These are phyloP conservation scores for Tylopilus felleus DNA, from an alignment of 768 basidiomycete genomes.

Conservation along the genomic window DNA sequence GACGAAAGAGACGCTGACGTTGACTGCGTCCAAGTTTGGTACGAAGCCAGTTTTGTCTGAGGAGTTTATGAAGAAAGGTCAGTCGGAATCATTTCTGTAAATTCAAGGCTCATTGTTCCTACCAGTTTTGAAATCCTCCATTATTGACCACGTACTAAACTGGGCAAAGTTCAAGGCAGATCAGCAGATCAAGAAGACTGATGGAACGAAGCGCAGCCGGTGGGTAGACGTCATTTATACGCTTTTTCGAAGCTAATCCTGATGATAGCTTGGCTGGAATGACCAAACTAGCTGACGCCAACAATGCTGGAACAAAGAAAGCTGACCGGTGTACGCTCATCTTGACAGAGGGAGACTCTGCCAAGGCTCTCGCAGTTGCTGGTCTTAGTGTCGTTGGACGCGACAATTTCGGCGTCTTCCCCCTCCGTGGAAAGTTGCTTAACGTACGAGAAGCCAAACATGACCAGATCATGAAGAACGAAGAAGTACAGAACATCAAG, in stretches of 20 bases:
- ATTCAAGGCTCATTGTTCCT: constrained; percentile 3
- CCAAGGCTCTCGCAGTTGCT: constrained; percentile 93
- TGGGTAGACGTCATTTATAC: constrained; percentile 28
- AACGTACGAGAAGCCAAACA: constrained; percentile 97
- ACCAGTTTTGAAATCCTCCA: constrained; percentile 80
- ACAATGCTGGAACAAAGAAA: constrained; percentile 87
- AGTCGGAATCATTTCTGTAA: constrained; percentile 12
- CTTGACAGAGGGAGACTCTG: constrained; percentile 98
- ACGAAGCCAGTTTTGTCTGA: constrained; percentile 81
- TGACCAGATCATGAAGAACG: constrained; percentile 97
- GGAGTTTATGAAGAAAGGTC: constrained; percentile 96
- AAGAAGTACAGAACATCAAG: constrained; percentile 95
- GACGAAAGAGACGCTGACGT: constrained; percentile 93
- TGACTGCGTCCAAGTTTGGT: constrained; percentile 86
- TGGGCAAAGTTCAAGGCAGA: constrained; percentile 99
- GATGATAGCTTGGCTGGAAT: constrained; percentile 75
- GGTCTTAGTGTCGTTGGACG: constrained; percentile 94
- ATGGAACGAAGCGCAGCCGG: constrained; percentile 88
- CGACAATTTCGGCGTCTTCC: constrained; percentile 97
- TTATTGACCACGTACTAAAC: constrained; percentile 87
- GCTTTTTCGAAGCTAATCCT: background rate
- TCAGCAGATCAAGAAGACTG: constrained; percentile 93
- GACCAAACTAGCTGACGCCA: constrained; percentile 93
- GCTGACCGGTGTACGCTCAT: constrained; percentile 90
- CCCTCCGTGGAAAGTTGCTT: constrained; percentile 91